Conservation (phyloP, 1,284 basidiomycete genomes). For the Lignosus rhinocerotis region DNA sequence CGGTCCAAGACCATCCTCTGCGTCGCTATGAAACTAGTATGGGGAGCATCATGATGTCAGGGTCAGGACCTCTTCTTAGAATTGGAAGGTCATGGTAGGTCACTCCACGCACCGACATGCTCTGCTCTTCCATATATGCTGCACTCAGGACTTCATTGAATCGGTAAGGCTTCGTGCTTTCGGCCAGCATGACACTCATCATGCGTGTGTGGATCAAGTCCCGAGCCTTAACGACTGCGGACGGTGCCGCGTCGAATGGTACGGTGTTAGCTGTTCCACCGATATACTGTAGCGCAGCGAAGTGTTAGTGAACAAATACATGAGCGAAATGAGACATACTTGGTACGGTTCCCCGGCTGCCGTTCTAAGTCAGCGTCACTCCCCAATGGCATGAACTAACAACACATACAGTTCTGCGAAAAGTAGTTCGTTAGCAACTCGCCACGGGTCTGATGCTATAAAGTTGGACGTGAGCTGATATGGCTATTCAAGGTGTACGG, state of each 20-base stretch:
- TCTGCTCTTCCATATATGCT: constrained; percentile 80
- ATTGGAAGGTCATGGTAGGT: neutral
- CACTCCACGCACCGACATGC: constrained; percentile 64
- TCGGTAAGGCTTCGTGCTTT: constrained; percentile 17
- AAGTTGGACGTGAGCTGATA: neutral
- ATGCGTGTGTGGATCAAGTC: constrained; percentile 55
- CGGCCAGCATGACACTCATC: constrained; percentile 37
- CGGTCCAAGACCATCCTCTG: constrained; percentile 69
- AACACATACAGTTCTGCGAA: constrained; percentile 71
- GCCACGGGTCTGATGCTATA: constrained; percentile 70
- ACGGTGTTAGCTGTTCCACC: constrained; percentile 72
- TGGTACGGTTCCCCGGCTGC: constrained; percentile 74
- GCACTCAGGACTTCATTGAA: constrained; percentile 82
- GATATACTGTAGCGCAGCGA: constrained; percentile 55
- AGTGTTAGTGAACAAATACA: neutral
- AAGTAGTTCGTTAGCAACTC: constrained; percentile 75
- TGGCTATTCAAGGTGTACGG: neutral
- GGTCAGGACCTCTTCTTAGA: too few relatives aligned
- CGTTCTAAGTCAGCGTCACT: constrained; percentile 1
- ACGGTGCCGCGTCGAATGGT: constrained; percentile 56
- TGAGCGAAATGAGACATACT: constrained; percentile 34
- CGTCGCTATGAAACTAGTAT: constrained; percentile 73
- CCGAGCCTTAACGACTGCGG: constrained; percentile 56
- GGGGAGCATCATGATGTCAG: neutral
- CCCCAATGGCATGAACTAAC: neutral